Conservation (phyloP, 805 yeast species). For the Saccharomycopsis sp. region DNA sequence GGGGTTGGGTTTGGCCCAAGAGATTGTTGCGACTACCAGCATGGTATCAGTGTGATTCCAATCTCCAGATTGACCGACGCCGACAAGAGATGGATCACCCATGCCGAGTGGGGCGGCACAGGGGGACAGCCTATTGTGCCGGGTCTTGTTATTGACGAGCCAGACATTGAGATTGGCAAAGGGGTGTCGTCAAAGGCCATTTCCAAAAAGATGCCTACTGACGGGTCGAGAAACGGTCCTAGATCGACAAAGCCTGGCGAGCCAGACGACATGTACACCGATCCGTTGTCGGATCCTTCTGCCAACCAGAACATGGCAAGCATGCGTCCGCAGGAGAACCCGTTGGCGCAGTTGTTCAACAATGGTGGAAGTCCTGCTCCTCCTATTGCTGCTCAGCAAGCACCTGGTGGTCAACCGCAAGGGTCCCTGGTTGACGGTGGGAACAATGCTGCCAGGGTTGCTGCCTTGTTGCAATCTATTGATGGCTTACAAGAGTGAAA, state of each 20-base stretch:
- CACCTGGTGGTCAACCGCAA: slow-evolving; percentile 2
- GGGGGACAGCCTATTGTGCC: slow-evolving; percentile 75
- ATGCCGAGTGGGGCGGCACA: slow-evolving; percentile 96
- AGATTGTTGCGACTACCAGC: slow-evolving; percentile 93
- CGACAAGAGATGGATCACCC: slow-evolving; percentile 78
- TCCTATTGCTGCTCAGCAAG: neutral
- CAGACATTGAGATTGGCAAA: slow-evolving; percentile 93
- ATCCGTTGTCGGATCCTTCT: slow-evolving; percentile 26
- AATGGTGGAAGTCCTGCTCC: slow-evolving; percentile 6
- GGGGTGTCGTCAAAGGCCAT: slow-evolving; percentile 91
- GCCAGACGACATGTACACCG: slow-evolving; percentile 28
- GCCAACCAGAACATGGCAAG: slow-evolving; percentile 27
- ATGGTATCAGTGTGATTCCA: slow-evolving; percentile 84
- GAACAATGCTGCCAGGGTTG: slow-evolving; percentile 17
- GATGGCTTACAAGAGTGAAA: too few relatives aligned
- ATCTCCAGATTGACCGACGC: slow-evolving; percentile 86
- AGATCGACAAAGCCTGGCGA: slow-evolving; percentile 63
- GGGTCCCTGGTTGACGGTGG: neutral
- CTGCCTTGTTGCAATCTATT: slow-evolving; percentile 19
- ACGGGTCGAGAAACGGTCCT: slow-evolving; percentile 78
- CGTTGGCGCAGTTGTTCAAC: slow-evolving; percentile 39
- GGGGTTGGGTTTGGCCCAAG: slow-evolving; percentile 99
- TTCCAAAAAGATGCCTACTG: slow-evolving; percentile 87
- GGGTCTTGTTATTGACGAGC: slow-evolving; percentile 88
- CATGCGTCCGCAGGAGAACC: slow-evolving; percentile 35